Evolutionary conservation across 2,329 filamentous ascomycete genomes (phyloP), one percentile per base, ranked within the genome.

Genomic region (Botrytis tulipae): DNA sequence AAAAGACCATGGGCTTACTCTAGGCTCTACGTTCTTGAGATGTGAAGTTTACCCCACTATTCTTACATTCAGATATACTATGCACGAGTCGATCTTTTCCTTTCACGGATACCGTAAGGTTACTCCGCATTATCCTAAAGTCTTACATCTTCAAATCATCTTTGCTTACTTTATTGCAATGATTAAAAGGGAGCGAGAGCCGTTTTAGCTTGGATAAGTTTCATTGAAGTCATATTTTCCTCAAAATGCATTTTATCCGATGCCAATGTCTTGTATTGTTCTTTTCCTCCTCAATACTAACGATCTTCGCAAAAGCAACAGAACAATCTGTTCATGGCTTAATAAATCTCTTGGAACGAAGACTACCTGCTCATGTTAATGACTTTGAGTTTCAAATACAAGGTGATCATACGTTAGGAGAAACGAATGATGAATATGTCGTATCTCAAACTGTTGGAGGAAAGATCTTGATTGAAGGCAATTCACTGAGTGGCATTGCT

Each of bases 381-480:
- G 57, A 60, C 25, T 76, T 78, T 62, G 71, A 74, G 35, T 76
- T 78, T 67, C 67, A 18, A 74, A 75, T 71, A 54, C 65, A 37
- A 68, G 51, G 18, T 35, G n/a, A 44, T 63, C 70, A 46, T 60
- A 73, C 68, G 3, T 70, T 37, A 10, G 61, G 68, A 12, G 29
- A 57, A 20, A 51, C 46, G 4, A 76, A 76, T 61, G 77, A 78
- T 69, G 59, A 74, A 22, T 78, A 78, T 59, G 51, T 29, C 18
- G 44, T 78, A n/a, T 78, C 75, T 29, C 75, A 76, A 22, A 76
- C 69, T 0, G 9, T 44, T 4, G 32, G 61, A 73, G 80, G 81
- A 22, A 82, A 77, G 25, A 78, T 67, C 18, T 10, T 51, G 35
- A 35, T 67, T 20, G 46, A 67, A 54, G 46, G 46, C 1, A 67